Percentiles rank a stretch among this genome's conserved stretches.
These are phyloP conservation scores for Aspergillus puulaauensis DNA, from an alignment of 2,329 filamentous ascomycete species.

Conservation along the genomic window DNA sequence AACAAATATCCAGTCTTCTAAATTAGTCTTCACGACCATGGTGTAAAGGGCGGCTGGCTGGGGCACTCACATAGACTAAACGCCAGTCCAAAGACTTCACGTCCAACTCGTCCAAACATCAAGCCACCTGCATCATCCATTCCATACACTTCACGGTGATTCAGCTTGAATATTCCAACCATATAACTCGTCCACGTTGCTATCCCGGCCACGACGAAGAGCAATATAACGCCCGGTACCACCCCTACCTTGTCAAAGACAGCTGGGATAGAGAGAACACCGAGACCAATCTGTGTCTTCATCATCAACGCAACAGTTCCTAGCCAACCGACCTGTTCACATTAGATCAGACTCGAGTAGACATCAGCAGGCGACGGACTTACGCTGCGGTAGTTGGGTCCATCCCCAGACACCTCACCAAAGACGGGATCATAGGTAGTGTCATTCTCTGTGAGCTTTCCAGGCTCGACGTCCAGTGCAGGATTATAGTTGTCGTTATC, in stretches of 20 bases:
- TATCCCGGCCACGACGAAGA: constrained; percentile 38
- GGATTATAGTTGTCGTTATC: too few species aligned
- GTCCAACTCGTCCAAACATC: constrained; percentile 54
- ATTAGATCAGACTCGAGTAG: too few species aligned
- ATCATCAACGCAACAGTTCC: constrained; percentile 47
- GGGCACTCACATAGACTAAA: constrained; percentile 19
- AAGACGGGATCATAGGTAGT: constrained; percentile 32
- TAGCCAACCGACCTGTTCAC: constrained; percentile 39
- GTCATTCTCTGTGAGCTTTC: too few species aligned
- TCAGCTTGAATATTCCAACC: constrained; percentile 52
- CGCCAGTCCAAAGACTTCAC: constrained; percentile 44
- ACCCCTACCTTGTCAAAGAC: constrained; percentile 48
- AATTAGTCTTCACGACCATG: too few species aligned
- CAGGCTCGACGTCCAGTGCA: too few species aligned
- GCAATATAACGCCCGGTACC: constrained; percentile 49
- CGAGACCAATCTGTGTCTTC: constrained; percentile 46
- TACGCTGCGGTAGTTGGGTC: constrained; percentile 34
- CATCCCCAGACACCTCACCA: constrained; percentile 33
- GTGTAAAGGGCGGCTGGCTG: background rate
- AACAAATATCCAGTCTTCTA: constrained; percentile 35
- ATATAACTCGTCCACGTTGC: constrained; percentile 53
- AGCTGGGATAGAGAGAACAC: constrained; percentile 50
- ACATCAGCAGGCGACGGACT: background rate
- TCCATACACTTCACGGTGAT: constrained; percentile 56
- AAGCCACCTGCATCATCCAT: constrained; percentile 57